Evolutionary conservation across 805 yeast genomes (phyloP), one percentile per base, ranked within the genome.

Genomic region (Zygotorulaspora danielsina): DNA sequence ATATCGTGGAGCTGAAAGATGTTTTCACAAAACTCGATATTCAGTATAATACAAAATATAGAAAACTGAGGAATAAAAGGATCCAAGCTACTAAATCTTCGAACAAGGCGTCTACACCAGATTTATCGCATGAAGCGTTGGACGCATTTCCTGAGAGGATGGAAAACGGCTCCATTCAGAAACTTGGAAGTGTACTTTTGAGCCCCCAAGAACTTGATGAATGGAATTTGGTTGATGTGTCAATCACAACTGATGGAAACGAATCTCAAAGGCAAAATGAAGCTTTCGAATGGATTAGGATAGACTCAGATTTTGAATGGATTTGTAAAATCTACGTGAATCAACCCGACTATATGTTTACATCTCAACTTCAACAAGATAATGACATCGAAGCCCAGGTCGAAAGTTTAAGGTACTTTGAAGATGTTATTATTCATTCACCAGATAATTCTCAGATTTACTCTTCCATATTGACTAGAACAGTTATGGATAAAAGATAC

Each of bases 241-340:
- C 74, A 10, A 70, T 77, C 67, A 70, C 76, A 16, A 54, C 61
- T 6, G 63, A 59, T 18, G 59, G 54, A 1, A 51, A 54, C 32
- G 64, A 61, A 29, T 40, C 49, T 12, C 64, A 57, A 31, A 43
- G 46, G 11, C 62, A 57, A 32, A 79, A 77, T 51, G 97, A 90
- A 53, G 96, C 96, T 0, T 93, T 88, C 63, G 98, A 93, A 54
- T 93, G 99, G 99, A 72, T 93, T 26, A 72, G 99, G 51, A 85
- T 90, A n/a, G 99, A 93, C 64, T 89, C 97, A 0, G 99, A 93
- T 60, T 84, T 82, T 54, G 98, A 93, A 60, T 93, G 99, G 99
- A 82, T 93, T 35, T 86, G 95, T 44, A 77, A 76, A 49, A 69
- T 86, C 16, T 72, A 78, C 42, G 77, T 93, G 22, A 85, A 81